Base-by-base conservation (phyloP, 495 filamentous ascomycete species). In the Hypoxylon rickii region DNA sequence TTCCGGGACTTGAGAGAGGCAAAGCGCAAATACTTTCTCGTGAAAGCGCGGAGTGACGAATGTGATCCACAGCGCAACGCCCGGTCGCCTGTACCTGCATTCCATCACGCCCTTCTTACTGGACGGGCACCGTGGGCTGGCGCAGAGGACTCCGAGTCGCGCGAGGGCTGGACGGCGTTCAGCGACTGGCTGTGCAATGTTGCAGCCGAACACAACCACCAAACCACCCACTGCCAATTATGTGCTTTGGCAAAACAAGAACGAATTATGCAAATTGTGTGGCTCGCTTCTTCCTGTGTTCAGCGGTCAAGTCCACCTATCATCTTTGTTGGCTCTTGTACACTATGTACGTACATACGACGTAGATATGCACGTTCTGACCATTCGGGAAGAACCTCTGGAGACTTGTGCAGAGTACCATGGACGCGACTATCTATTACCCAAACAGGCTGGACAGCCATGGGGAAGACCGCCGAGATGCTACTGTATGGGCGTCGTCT, bases 171-270 rank as follows among this genome's bases (percentile, higher is more conserved):
- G 45, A 68, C 49, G 58, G 65, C 52, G 47, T 58, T 56, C 63
- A 54, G 65, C 48, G 56, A 61, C 63, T 66, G 63, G 63, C 63
- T 69, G 63, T 69, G 63, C 53, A 58, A 68, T 64, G 63, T 69
- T 64, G 66, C 63, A 69, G 60, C 63, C 63, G 66, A 66, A 45
- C 53, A 58, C 51, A 44, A 57, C 56, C 44, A 62, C 49, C 38
- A 49, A 40, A 32, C 38, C 17, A 24, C 55, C 34, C 24, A 32
- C 20, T 24, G 36, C 32, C 40, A 16, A 41, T 53, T 41, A 55
- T 50, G 62, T 50, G 62, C 58, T 62, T 54, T 50, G 51, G 57
- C 63, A 64, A 53, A 59, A 29, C 61, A 57, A 20, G 39, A 29
- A 55, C 56, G 53, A 60, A 55, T 66, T 69, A 64, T 66, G 66